Percentiles rank a stretch among this genome's conserved stretches.
phyloP scores from a whole-genome alignment of 1,139 yeast species.

The Geotrichum restrictum region DNA sequence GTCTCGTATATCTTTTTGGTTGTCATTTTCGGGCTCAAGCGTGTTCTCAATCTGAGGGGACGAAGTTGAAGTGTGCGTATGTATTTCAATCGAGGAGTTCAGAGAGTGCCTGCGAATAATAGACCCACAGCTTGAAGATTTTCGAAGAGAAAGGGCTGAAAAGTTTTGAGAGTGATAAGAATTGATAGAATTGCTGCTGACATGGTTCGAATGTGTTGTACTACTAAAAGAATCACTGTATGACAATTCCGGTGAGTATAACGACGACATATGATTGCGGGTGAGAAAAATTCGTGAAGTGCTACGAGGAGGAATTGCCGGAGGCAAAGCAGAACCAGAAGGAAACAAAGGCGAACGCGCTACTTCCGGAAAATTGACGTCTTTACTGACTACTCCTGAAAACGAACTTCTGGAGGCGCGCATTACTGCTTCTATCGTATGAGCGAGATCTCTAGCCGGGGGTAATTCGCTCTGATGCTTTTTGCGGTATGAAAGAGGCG shows the following conservation, averaged over 20 bases:
- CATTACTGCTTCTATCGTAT: no score
- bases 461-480: not conserved
- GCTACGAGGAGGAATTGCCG: constrained; percentile 11
- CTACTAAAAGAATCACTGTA: not conserved
- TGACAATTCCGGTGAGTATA: not conserved
- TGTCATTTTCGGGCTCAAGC: not conserved
- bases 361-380: no score
- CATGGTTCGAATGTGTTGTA: not conserved
- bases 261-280: not conserved
- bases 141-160: not conserved
- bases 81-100: not conserved
- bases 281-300: constrained; percentile 3
- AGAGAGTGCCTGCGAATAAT: not conserved
- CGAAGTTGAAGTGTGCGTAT: not conserved
- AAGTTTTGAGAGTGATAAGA: not conserved
- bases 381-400: no score
- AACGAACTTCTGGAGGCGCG: no score
- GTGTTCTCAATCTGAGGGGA: not conserved
- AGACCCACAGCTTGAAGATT: not conserved
- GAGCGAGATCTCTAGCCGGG: not conserved
- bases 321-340: not conserved
- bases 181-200: no score
- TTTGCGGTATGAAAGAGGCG: not conserved
- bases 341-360: no score
- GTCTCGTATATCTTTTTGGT: no score